These are phyloP conservation scores for Aspergillus hancockii DNA, from an alignment of 495 filamentous ascomycete species.

Conservation along the genomic window DNA sequence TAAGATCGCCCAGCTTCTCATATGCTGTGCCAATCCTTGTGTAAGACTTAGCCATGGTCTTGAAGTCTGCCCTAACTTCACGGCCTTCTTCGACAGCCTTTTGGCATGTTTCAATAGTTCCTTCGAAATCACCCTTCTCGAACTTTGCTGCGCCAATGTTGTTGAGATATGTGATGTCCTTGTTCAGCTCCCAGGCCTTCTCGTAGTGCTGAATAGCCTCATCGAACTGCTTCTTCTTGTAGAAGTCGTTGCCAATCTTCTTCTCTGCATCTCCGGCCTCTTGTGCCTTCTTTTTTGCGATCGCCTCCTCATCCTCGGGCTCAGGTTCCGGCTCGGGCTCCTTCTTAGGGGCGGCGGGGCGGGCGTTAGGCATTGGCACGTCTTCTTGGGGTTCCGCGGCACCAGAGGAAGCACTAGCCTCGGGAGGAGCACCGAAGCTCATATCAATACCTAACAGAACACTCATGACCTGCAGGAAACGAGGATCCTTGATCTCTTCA, in stretches of 20 bases:
- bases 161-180: conserved; percentile 97
- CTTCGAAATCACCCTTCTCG: conserved; percentile 91
- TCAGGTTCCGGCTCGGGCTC: conserved; percentile 63
- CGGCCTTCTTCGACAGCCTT: conserved; percentile 88
- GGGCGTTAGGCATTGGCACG: conserved; percentile 73
- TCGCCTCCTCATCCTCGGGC: conserved; percentile 74
- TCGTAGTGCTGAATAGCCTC: conserved; percentile 91
- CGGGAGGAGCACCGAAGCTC: conserved; percentile 68
- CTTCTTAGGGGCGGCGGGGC: conserved; percentile 53
- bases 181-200: conserved; percentile 91
- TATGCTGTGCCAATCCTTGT: conserved; percentile 87
- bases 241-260: conserved; percentile 87
- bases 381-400: conserved; percentile 66
- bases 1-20: conserved; percentile 82
- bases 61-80: conserved; percentile 88
- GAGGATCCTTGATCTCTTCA: conserved; percentile 79
- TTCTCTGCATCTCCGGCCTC: conserved; percentile 94
- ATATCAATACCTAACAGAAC: conserved; percentile 94
- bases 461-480: conserved; percentile 92
- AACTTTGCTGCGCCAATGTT: conserved; percentile 93
- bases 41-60: conserved; percentile 94
- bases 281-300: conserved; percentile 84
- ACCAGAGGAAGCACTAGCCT: conserved; percentile 42
- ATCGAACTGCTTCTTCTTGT: conserved; percentile 97
- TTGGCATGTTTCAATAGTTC: conserved; percentile 80